Evolutionary conservation across 2,329 filamentous ascomycete genomes (phyloP).

Genomic region (Paracoccidioides brasiliensis): DNA sequence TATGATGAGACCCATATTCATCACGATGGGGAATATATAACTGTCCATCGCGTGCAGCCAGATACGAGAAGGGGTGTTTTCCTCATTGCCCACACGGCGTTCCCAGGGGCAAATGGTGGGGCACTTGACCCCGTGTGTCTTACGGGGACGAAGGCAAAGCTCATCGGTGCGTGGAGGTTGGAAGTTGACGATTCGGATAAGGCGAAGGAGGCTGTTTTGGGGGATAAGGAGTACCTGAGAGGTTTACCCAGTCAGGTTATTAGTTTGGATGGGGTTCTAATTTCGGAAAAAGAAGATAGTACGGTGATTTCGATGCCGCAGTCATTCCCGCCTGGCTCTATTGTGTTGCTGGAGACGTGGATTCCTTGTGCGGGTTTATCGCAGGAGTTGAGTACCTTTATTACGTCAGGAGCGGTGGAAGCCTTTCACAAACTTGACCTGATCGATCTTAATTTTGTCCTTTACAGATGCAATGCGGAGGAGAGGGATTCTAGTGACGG

Average conservation of each 20-base stretch:
- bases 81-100: slow-evolving; percentile 89
- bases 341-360: slow-evolving; percentile 92
- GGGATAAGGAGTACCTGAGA: slow-evolving; percentile 57
- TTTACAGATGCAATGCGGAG: slow-evolving; percentile 87
- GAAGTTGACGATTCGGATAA: slow-evolving; percentile 71
- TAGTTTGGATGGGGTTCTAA: slow-evolving; percentile 57
- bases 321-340: slow-evolving; percentile 82
- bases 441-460: slow-evolving; percentile 75
- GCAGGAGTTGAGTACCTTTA: slow-evolving; percentile 69
- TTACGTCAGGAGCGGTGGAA: slow-evolving; percentile 65
- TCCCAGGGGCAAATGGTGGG: slow-evolving; percentile 75
- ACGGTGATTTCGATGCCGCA: slow-evolving; percentile 70
- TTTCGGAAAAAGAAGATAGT: slow-evolving; percentile 59
- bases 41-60: slow-evolving; percentile 87
- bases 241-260: slow-evolving; percentile 76
- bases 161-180: slow-evolving; percentile 82
- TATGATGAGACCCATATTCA: slow-evolving; percentile 95
- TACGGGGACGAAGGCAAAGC: slow-evolving; percentile 68
- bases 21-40: slow-evolving; percentile 91
- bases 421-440: slow-evolving; percentile 66
- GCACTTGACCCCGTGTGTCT: slow-evolving; percentile 68
- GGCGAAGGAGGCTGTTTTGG: slow-evolving; percentile 49
- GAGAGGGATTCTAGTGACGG: slow-evolving; percentile 68
- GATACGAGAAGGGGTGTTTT: slow-evolving; percentile 89
- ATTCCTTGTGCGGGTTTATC: slow-evolving; percentile 79